phyloP scores from a whole-genome alignment of 2,329 filamentous ascomycete genomes.

The Zopfia rhizophila region DNA sequence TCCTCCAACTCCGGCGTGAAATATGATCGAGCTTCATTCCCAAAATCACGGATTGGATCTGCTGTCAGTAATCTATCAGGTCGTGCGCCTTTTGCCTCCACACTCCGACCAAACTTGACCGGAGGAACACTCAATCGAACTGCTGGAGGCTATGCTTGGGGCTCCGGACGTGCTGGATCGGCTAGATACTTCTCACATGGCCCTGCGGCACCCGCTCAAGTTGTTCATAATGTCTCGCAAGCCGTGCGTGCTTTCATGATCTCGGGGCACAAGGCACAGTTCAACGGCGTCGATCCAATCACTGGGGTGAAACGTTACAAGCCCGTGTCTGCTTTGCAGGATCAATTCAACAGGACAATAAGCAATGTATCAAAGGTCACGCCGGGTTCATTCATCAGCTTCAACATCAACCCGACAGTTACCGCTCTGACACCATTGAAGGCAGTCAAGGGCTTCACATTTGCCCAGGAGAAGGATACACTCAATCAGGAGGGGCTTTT shows the following conservation, averaged over 20 bases:
- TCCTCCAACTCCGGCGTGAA: slow-evolving; percentile 48
- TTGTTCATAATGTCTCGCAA: slow-evolving; percentile 93
- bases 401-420: slow-evolving; percentile 86
- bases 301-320: slow-evolving; percentile 84
- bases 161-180: slow-evolving; percentile 74
- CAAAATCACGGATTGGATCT: slow-evolving; percentile 65
- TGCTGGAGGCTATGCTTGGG: slow-evolving; percentile 87
- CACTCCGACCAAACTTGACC: slow-evolving; percentile 90
- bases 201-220: slow-evolving; percentile 85
- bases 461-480: slow-evolving; percentile 60
- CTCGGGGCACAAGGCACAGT: slow-evolving; percentile 88
- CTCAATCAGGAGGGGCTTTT: slow-evolving; percentile 86
- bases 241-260: slow-evolving; percentile 92
- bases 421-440: slow-evolving; percentile 83
- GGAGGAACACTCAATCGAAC: slow-evolving; percentile 85
- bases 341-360: slow-evolving; percentile 76
- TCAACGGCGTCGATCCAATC: slow-evolving; percentile 75
- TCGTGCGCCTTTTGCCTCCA: slow-evolving; percentile 85
- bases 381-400: slow-evolving; percentile 88
- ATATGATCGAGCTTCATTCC: slow-evolving; percentile 63
- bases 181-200: slow-evolving; percentile 90
- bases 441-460: slow-evolving; percentile 64
- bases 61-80: slow-evolving; percentile 73
- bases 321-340: slow-evolving; percentile 77
- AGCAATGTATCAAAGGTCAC: slow-evolving; percentile 64